These are phyloP conservation scores for Escovopsis sp. DNA, from an alignment of 2,329 filamentous ascomycete genomes.

Conservation along the genomic window DNA sequence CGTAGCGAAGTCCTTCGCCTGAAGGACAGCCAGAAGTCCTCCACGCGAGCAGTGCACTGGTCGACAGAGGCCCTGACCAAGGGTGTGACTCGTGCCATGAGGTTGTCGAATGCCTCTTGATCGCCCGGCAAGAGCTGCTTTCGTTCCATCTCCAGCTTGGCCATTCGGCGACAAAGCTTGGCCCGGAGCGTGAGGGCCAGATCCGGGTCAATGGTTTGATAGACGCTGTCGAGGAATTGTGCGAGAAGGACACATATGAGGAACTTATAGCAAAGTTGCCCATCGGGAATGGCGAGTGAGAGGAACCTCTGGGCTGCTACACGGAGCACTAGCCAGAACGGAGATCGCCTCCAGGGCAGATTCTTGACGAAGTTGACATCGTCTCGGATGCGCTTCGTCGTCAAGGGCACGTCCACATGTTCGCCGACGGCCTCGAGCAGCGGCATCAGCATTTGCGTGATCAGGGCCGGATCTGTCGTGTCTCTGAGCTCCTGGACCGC, in stretches of 20 bases:
- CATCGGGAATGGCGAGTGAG: constrained; percentile 16
- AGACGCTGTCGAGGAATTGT: constrained; percentile 12
- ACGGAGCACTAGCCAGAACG: constrained; percentile 4
- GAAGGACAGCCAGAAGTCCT: constrained; percentile 22
- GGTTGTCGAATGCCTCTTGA: neutral
- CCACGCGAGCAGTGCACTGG: constrained; percentile 14
- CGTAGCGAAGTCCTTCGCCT: constrained; percentile 20
- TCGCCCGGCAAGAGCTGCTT: constrained; percentile 37
- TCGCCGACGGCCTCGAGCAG: constrained; percentile 2
- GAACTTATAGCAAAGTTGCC: constrained; percentile 3
- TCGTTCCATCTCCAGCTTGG: constrained; percentile 16
- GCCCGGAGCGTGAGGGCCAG: neutral
- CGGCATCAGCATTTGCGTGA: constrained; percentile 3
- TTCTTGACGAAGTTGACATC: constrained; percentile 11
- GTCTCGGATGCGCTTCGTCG: constrained; percentile 46
- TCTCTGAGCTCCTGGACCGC: constrained; percentile 36
- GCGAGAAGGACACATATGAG: constrained; percentile 3
- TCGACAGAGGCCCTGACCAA: neutral
- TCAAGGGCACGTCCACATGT: constrained; percentile 16
- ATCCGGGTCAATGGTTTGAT: constrained; percentile 13
- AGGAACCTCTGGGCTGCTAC: constrained; percentile 5
- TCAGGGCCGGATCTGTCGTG: constrained; percentile 1
- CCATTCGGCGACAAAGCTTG: constrained; percentile 5
- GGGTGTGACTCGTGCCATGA: neutral
- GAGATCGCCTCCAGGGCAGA: constrained; percentile 3